Evolutionary conservation across 352 stramenopile genomes (phyloP).

Genomic region (Labyrinthula sp.): DNA sequence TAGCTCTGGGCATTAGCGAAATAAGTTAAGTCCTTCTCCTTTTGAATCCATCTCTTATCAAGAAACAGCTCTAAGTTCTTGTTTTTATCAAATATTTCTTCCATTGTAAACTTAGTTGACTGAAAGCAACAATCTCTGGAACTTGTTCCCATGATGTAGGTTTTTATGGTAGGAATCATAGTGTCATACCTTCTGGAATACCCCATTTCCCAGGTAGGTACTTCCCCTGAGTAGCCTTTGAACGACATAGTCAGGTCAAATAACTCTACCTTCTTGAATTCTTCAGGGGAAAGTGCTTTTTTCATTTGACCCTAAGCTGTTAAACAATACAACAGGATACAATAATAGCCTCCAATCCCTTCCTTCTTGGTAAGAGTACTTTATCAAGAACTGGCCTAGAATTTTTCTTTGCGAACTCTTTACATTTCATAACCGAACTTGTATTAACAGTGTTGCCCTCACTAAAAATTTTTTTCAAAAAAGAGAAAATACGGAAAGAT

Average conservation of each 20-base stretch:
- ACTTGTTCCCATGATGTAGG: constrained; percentile 29
- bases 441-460: constrained; percentile 67
- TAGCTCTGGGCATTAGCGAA: constrained; percentile 30
- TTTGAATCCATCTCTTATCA: constrained; percentile 34
- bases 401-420: constrained; percentile 60
- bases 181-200: constrained; percentile 55
- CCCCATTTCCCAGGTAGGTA: constrained; percentile 59
- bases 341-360: constrained; percentile 66
- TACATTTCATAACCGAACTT: constrained; percentile 59
- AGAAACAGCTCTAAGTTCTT: constrained; percentile 31
- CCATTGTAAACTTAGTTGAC: constrained; percentile 20
- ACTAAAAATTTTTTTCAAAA: too few species aligned
- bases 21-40: constrained; percentile 33
- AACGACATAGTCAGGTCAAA: constrained; percentile 68
- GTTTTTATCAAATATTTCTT: constrained; percentile 32
- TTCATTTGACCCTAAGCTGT: too few species aligned
- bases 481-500: too few species aligned
- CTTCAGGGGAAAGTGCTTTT: constrained; percentile 49
- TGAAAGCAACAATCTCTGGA: constrained; percentile 19
- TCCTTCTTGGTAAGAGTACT: constrained; percentile 64
- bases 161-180: constrained; percentile 40
- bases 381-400: constrained; percentile 62
- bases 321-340: too few species aligned
- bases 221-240: constrained; percentile 34
- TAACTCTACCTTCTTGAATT: constrained; percentile 51